Percentiles rank a stretch among this genome's conserved stretches.
phyloP scores from a whole-genome alignment of 2,329 filamentous ascomycete species.

The Claviceps sp. region DNA sequence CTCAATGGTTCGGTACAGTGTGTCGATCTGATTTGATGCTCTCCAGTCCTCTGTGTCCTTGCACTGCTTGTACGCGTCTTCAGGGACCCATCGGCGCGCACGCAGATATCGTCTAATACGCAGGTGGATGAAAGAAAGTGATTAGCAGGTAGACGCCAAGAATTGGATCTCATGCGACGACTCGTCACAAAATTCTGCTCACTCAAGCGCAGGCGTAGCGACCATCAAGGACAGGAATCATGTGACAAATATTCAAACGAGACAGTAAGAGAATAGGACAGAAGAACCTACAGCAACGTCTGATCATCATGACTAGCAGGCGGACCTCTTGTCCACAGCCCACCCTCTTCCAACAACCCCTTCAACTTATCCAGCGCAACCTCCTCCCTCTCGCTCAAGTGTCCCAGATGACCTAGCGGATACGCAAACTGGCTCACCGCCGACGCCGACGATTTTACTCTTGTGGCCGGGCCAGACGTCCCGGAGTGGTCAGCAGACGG shows the following conservation, averaged over 20 bases:
- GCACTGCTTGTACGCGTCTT: conserved; percentile 73
- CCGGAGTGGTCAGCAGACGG: conserved; percentile 7
- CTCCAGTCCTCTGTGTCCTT: conserved; percentile 83
- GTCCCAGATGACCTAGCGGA: conserved; percentile 67
- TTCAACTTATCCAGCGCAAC: conserved; percentile 61
- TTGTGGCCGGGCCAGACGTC: conserved; percentile 10
- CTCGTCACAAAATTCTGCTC: too few relatives aligned
- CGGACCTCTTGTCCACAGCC: conserved; percentile 45
- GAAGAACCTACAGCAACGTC: conserved; percentile 49
- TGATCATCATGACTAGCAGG: conserved; percentile 58
- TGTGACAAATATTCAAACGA: not conserved
- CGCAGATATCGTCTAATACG: conserved; percentile 65
- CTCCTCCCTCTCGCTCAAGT: conserved; percentile 58
- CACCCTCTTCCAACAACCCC: conserved; percentile 47
- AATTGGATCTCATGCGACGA: too few relatives aligned
- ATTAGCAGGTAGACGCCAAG: not conserved
- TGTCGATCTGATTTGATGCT: conserved; percentile 61
- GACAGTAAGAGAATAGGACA: not conserved
- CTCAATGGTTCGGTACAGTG: conserved; percentile 78
- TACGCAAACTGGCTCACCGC: conserved; percentile 36
- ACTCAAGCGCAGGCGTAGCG: too few relatives aligned
- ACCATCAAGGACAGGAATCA: too few relatives aligned
- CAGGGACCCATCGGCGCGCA: conserved; percentile 65
- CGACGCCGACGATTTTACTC: conserved; percentile 17
- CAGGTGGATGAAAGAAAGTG: not conserved